Percentiles rank a stretch among this genome's conserved stretches.
Evolutionary conservation across 1,284 basidiomycete species (phyloP).

Genomic region (Tylopilus sp.): DNA sequence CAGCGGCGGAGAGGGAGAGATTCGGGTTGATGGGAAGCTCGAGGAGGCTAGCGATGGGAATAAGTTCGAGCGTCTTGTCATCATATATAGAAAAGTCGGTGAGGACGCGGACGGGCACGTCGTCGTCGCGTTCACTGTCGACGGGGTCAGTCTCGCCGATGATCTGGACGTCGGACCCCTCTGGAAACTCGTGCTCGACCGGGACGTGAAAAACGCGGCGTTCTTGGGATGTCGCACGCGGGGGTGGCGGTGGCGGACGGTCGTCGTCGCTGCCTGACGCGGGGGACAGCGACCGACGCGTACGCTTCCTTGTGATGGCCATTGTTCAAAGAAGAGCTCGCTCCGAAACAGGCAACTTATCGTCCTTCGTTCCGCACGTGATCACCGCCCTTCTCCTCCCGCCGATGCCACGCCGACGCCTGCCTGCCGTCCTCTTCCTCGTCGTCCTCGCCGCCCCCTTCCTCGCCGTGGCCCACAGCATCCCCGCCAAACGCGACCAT

Average conservation of each 20-base stretch:
- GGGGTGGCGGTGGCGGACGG: slow-evolving; percentile 6
- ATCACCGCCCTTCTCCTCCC: slow-evolving; percentile 3
- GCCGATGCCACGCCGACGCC: slow-evolving; percentile 15
- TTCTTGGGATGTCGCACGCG: neutral
- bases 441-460: slow-evolving; percentile 35
- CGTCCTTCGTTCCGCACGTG: slow-evolving; percentile 22
- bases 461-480: slow-evolving; percentile 30
- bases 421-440: slow-evolving; percentile 33
- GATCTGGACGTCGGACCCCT: slow-evolving; percentile 30
- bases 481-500: slow-evolving; percentile 56
- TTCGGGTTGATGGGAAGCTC: slow-evolving; percentile 21
- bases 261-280: slow-evolving; percentile 19
- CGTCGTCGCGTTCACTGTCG: slow-evolving; percentile 32
- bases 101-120: slow-evolving; percentile 51
- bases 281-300: slow-evolving; percentile 26
- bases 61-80: slow-evolving; percentile 31
- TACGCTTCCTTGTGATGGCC: slow-evolving; percentile 23
- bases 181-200: slow-evolving; percentile 29
- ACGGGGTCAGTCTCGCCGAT: slow-evolving; percentile 32
- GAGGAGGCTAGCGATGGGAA: slow-evolving; percentile 39
- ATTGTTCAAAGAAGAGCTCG: slow-evolving; percentile 10
- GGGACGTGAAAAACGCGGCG: slow-evolving; percentile 9
- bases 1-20: slow-evolving; percentile 33
- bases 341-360: slow-evolving; percentile 7
- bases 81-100: slow-evolving; percentile 51